Percentiles rank a stretch among this genome's conserved stretches.
phyloP scores from a whole-genome alignment of 768 basidiomycete species.

The Trametes elegans region DNA sequence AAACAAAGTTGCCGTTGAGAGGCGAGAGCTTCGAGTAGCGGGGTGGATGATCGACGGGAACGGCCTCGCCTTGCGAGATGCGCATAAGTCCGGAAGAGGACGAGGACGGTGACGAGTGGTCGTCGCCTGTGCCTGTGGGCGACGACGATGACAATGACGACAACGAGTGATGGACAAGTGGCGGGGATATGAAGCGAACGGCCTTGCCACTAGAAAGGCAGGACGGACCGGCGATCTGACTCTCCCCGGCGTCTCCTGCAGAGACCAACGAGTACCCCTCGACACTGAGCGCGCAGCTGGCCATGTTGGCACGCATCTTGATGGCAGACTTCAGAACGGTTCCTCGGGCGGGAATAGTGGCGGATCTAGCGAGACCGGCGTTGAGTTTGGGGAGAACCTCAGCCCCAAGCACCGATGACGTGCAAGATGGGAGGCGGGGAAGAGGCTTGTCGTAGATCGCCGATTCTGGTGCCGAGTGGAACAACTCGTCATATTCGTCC shows the following conservation, averaged over 20 bases:
- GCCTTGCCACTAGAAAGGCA: not conserved
- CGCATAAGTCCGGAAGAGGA: not conserved
- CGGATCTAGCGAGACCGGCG: not conserved
- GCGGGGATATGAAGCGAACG: slow-evolving; percentile 6
- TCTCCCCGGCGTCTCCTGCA: not conserved
- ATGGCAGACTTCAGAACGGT: not conserved
- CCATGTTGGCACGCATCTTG: not conserved
- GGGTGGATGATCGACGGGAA: not conserved
- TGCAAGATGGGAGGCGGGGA: not conserved
- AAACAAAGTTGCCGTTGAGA: not conserved
- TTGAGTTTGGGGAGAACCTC: slow-evolving; percentile 1
- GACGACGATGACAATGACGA: not conserved
- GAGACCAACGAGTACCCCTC: not conserved
- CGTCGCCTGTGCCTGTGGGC: not conserved
- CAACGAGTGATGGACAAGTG: not conserved
- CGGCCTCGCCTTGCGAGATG: not conserved
- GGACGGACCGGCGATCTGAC: not conserved
- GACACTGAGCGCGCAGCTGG: not conserved
- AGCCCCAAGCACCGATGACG: not conserved
- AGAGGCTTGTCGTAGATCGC: not conserved
- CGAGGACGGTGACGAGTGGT: not conserved
- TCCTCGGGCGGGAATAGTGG: not conserved
- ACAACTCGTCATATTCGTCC: not conserved
- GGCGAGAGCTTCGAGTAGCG: slow-evolving; percentile 3
- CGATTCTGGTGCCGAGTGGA: not conserved